These are phyloP conservation scores for Fusarium brevicatenulatum DNA, from an alignment of 2,329 filamentous ascomycete species.

Conservation along the genomic window DNA sequence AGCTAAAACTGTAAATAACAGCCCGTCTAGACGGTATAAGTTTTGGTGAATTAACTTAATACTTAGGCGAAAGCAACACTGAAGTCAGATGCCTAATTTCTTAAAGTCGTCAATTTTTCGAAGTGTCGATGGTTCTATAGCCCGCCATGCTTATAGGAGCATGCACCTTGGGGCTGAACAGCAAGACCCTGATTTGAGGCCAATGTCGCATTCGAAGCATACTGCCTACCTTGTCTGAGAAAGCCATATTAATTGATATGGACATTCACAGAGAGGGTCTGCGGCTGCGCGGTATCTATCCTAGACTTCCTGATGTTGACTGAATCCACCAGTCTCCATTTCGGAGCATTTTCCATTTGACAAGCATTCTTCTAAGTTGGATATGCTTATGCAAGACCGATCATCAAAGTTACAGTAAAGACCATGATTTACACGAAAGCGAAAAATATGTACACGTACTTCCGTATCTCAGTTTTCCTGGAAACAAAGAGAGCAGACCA, in stretches of 20 bases:
- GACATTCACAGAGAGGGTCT: neutral
- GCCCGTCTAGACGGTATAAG: neutral
- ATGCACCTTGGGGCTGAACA: neutral
- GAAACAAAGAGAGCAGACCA: neutral
- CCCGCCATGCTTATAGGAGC: neutral
- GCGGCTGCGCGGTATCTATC: fast-evolving
- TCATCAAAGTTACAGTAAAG: neutral
- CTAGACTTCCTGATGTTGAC: neutral
- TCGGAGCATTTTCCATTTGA: neutral
- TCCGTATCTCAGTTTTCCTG: neutral
- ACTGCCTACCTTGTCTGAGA: neutral
- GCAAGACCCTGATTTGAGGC: neutral
- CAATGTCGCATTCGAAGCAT: neutral
- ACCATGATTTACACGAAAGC: neutral
- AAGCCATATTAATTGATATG: neutral
- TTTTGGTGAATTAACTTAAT: neutral
- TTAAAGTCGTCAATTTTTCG: neutral
- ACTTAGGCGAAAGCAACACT: neutral
- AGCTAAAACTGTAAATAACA: neutral
- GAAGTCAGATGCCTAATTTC: neutral
- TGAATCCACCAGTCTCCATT: fast-evolving
- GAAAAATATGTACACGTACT: no score
- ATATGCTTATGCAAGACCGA: no score
- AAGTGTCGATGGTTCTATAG: neutral
- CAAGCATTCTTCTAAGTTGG: fast-evolving